Percentiles rank a stretch among this genome's conserved stretches.
These are phyloP conservation scores for Lactarius sanguifluus DNA, from an alignment of 768 basidiomycete species.

Conservation along the genomic window DNA sequence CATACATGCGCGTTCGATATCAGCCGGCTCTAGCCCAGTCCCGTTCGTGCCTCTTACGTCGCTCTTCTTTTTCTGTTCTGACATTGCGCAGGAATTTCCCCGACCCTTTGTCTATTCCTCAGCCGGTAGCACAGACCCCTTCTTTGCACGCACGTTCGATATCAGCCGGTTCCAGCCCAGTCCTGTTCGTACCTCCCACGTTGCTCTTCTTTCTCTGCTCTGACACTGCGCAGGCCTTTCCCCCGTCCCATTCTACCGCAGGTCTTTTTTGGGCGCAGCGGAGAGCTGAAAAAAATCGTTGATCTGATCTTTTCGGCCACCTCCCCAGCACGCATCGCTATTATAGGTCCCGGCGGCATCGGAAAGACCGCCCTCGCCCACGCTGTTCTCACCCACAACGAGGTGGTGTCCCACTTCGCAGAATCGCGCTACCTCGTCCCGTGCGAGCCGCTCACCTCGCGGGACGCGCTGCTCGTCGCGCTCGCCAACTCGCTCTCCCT, in stretches of 20 bases:
- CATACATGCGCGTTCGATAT: not conserved
- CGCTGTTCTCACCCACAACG: slow-evolving; percentile 35
- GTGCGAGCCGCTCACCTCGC: slow-evolving; percentile 33
- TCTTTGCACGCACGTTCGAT: not conserved
- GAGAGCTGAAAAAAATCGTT: slow-evolving; percentile 19
- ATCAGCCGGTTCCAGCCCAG: slow-evolving; percentile 1
- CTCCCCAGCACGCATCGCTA: slow-evolving; percentile 22
- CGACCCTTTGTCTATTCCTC: not conserved
- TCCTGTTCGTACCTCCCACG: slow-evolving; percentile 3
- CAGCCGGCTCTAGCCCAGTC: slow-evolving; percentile 3
- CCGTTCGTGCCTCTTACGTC: slow-evolving; percentile 5
- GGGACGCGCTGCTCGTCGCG: slow-evolving; percentile 32
- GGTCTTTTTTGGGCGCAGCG: slow-evolving; percentile 26
- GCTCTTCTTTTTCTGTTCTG: not conserved
- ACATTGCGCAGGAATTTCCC: slow-evolving; percentile 10
- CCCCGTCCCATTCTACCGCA: slow-evolving; percentile 15
- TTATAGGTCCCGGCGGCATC: slow-evolving; percentile 39
- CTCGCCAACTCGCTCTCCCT: slow-evolving; percentile 30
- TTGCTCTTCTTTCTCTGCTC: not conserved
- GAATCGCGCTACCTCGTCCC: slow-evolving; percentile 37
- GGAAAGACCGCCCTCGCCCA: slow-evolving; percentile 43
- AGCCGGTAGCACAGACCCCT: not conserved
- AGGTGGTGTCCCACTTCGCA: slow-evolving; percentile 33
- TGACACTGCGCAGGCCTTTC: slow-evolving; percentile 13
- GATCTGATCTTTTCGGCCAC: slow-evolving; percentile 5